Evolutionary conservation across 768 basidiomycete species (phyloP).

Genomic region (Hysterangium stoloniferum): DNA sequence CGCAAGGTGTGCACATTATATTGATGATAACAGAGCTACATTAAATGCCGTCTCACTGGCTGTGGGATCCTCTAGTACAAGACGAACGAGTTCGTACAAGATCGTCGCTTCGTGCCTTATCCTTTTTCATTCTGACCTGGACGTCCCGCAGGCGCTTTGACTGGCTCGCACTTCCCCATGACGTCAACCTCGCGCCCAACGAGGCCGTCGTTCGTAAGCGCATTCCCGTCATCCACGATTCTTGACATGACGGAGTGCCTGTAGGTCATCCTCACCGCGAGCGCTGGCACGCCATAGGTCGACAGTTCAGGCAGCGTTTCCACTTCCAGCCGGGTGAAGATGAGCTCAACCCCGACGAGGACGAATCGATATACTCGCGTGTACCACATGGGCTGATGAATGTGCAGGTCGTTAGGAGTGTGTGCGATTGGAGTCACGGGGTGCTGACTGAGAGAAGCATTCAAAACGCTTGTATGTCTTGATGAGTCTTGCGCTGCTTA

Average conservation of each 20-base stretch:
- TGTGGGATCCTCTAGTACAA: neutral
- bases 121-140: neutral
- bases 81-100: neutral
- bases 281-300: slow-evolving; percentile 50
- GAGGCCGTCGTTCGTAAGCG: slow-evolving; percentile 56
- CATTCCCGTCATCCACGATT: neutral
- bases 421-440: slow-evolving; percentile 92
- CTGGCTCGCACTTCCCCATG: slow-evolving; percentile 78
- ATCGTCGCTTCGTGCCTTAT: neutral
- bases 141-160: slow-evolving; percentile 29
- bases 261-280: slow-evolving; percentile 62
- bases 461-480: slow-evolving; percentile 78
- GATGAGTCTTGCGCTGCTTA: neutral
- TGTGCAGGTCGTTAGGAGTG: slow-evolving; percentile 80
- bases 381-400: slow-evolving; percentile 46
- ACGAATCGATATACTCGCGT: slow-evolving; percentile 34
- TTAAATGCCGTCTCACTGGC: neutral
- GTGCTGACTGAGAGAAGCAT: slow-evolving; percentile 86
- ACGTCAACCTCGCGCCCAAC: slow-evolving; percentile 49
- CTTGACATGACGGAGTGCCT: too few species aligned
- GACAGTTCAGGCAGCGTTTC: slow-evolving; percentile 57
- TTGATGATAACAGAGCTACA: neutral
- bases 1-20: slow-evolving; percentile 44
- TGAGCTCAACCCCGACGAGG: slow-evolving; percentile 24
- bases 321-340: slow-evolving; percentile 30